phyloP scores from a whole-genome alignment of 441 rosid genomes.

The Eugenia klotzschiana region DNA sequence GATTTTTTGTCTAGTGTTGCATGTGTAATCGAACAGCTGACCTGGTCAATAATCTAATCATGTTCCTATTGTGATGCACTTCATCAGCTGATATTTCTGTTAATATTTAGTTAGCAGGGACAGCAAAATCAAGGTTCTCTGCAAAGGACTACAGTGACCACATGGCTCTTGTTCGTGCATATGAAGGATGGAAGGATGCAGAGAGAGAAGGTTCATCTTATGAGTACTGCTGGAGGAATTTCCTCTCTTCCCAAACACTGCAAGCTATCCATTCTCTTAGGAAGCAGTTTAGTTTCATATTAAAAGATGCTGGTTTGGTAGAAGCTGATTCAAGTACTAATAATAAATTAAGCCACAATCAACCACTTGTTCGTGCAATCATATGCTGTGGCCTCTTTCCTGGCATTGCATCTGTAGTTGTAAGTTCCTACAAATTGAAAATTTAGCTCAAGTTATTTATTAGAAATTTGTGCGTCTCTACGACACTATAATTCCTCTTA shows the following conservation, averaged over 20 bases:
- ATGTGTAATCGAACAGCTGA: not conserved
- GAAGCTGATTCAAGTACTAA: slow-evolving; percentile 43
- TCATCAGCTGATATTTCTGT: not conserved
- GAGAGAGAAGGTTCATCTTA: slow-evolving; percentile 94
- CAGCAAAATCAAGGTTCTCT: slow-evolving; percentile 90
- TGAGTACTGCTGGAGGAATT: slow-evolving; percentile 98
- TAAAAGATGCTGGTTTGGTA: slow-evolving; percentile 76
- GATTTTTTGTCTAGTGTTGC: not conserved
- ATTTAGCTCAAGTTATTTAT: not conserved
- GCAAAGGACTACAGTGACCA: slow-evolving; percentile 99
- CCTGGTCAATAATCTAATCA: not conserved
- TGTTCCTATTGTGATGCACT: not conserved
- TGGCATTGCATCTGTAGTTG: slow-evolving; percentile 95
- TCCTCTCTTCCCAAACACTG: slow-evolving; percentile 88
- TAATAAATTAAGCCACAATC: slow-evolving; percentile 87
- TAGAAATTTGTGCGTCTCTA: not conserved
- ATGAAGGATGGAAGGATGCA: slow-evolving; percentile 98
- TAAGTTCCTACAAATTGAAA: slow-evolving; percentile 14
- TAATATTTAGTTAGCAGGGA: slow-evolving; percentile 69
- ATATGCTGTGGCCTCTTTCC: slow-evolving; percentile 97
- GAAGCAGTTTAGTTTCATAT: slow-evolving; percentile 78
- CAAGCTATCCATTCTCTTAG: slow-evolving; percentile 94
- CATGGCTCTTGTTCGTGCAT: slow-evolving; percentile 98
- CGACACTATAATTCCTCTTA: slow-evolving; percentile 3
- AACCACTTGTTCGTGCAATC: slow-evolving; percentile 83